A percentile compares a stretch with the other conserved stretches of the same genome.
Evolutionary conservation across 768 basidiomycete species (phyloP).

Genomic region (Omphalotus guepiniiformis): DNA sequence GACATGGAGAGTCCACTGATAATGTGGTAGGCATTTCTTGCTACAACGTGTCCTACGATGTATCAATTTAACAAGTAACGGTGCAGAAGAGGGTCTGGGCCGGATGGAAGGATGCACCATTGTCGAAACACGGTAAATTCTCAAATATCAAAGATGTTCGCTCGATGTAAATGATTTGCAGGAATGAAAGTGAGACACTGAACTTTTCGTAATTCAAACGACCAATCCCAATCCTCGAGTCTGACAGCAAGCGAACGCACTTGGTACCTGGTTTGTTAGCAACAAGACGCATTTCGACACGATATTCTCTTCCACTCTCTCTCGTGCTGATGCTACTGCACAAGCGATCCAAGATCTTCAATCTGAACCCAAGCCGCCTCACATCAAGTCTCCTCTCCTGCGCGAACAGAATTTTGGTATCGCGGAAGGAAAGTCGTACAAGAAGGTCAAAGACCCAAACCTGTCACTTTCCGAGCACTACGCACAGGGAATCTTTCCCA

Average conservation of each 20-base stretch:
- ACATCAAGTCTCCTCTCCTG: conserved; percentile 46
- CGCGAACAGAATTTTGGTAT: conserved; percentile 69
- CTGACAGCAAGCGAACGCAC: conserved; percentile 57
- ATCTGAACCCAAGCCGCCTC: conserved; percentile 37
- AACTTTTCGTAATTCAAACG: neutral
- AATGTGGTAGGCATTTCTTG: conserved; percentile 48
- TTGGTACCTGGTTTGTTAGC: conserved; percentile 48
- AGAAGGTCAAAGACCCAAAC: conserved; percentile 23
- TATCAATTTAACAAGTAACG: conserved; percentile 13
- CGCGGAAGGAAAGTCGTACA: conserved; percentile 62
- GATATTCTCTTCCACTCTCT: conserved; percentile 64
- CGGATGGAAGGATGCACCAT: conserved; percentile 68
- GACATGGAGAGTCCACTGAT: conserved; percentile 77
- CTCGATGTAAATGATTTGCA: conserved; percentile 18
- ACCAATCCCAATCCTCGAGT: neutral
- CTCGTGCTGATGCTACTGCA: conserved; percentile 62
- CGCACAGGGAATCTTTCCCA: conserved; percentile 50
- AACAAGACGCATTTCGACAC: conserved; percentile 37
- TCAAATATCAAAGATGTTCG: neutral
- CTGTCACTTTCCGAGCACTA: conserved; percentile 45
- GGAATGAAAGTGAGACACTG: conserved; percentile 47
- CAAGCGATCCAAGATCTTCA: conserved; percentile 49
- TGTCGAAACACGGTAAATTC: conserved; percentile 67
- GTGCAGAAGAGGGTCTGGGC: conserved; percentile 56
- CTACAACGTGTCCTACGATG: conserved; percentile 1